phyloP scores from a whole-genome alignment of 2,329 filamentous ascomycete species.

The Teratosphaeria zuluensis region DNA sequence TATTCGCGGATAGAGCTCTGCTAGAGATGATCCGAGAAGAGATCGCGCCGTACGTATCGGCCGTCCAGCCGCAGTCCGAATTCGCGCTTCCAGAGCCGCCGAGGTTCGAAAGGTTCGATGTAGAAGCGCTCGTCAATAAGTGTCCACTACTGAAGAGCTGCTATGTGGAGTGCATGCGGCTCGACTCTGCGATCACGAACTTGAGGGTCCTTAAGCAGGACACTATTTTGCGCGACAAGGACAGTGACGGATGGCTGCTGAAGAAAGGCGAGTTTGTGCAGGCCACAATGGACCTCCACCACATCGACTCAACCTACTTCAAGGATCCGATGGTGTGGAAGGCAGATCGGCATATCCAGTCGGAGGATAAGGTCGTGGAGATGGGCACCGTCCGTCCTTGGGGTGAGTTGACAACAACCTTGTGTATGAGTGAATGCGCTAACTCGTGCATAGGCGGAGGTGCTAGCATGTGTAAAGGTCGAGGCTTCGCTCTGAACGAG shows the following conservation, averaged over 20 bases:
- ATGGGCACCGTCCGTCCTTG: constrained; percentile 39
- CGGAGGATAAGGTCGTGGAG: constrained; percentile 26
- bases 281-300: constrained; percentile 28
- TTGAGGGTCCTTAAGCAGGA: constrained; percentile 27
- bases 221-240: constrained; percentile 27
- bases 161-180: constrained; percentile 28
- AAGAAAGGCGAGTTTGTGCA: constrained; percentile 28
- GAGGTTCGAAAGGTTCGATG: constrained; percentile 21
- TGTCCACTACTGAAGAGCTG: constrained; percentile 30
- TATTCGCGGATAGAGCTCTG: constrained; percentile 24
- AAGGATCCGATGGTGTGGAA: constrained; percentile 22
- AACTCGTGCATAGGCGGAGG: constrained; percentile 32
- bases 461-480: constrained; percentile 39
- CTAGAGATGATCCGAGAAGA: constrained; percentile 26
- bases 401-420: constrained; percentile 14
- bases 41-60: constrained; percentile 22
- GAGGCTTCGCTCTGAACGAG: constrained; percentile 41
- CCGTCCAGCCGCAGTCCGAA: constrained; percentile 20
- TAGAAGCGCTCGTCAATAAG: constrained; percentile 22
- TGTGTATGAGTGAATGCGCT: neutral
- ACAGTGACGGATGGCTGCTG: constrained; percentile 21
- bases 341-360: constrained; percentile 25
- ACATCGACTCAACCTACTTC: constrained; percentile 27
- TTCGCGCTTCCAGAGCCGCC: constrained; percentile 26
- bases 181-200: constrained; percentile 28